Conservation (phyloP, 202 grass and related monocot species). For the Panicum hallii region DNA sequence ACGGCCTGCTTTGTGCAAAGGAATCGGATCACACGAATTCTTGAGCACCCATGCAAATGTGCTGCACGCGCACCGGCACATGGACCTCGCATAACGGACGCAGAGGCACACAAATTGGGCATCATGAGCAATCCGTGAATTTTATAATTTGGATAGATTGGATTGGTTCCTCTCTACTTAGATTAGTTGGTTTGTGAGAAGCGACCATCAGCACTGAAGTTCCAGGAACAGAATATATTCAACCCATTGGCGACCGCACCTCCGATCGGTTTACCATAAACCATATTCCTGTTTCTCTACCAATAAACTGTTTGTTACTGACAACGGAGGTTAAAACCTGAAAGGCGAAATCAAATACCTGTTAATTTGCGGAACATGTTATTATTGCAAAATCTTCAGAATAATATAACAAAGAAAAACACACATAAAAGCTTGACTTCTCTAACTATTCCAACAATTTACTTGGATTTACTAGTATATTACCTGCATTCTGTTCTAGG, state of each 20-base stretch:
- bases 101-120: background rate
- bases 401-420: no score
- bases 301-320: background rate
- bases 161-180: background rate
- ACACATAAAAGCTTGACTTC: no score
- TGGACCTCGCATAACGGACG: background rate
- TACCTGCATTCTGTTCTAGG: no score
- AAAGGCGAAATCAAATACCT: background rate
- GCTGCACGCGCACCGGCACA: background rate
- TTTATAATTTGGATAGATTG: background rate
- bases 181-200: background rate
- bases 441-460: background rate
- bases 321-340: background rate
- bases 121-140: background rate
- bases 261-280: background rate
- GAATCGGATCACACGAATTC: no score
- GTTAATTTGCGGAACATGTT: background rate
- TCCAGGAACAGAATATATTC: background rate
- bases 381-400: no score
- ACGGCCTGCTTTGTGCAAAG: background rate
- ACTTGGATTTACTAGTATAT: no score
- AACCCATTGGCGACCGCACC: background rate
- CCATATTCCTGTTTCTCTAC: background rate
- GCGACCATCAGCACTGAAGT: background rate
- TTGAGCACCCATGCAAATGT: no score